phyloP scores from a whole-genome alignment of 805 yeast genomes.

The Saccharomycopsis sp. region DNA sequence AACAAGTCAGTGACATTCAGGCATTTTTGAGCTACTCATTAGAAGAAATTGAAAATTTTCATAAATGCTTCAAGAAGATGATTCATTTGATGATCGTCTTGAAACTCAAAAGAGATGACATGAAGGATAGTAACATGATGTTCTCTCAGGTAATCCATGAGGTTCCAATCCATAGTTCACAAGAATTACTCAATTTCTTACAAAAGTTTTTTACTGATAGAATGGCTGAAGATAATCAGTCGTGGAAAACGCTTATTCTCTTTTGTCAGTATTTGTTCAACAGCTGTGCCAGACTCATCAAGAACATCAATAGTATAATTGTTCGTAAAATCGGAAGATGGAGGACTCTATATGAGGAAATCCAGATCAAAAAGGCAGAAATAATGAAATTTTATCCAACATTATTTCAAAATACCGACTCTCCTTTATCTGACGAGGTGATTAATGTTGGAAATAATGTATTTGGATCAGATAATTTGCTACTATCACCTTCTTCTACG shows the following conservation, averaged over 20 bases:
- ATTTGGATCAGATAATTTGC: neutral
- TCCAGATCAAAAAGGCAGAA: constrained; percentile 31
- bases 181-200: neutral
- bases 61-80: constrained; percentile 27
- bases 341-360: constrained; percentile 41
- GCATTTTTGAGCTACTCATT: constrained; percentile 39
- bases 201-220: constrained; percentile 8
- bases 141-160: constrained; percentile 5
- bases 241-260: constrained; percentile 6
- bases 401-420: neutral
- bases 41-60: constrained; percentile 34
- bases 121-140: constrained; percentile 1
- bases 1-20: constrained; percentile 30
- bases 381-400: constrained; percentile 25
- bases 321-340: constrained; percentile 34
- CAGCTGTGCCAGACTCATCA: constrained; percentile 26
- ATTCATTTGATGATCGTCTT: constrained; percentile 29
- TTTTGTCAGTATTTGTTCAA: constrained; percentile 17
- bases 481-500: no score
- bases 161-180: neutral
- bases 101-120: constrained; percentile 12
- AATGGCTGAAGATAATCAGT: constrained; percentile 20
- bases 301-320: constrained; percentile 30
- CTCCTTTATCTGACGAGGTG: constrained; percentile 15
- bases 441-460: constrained; percentile 22